Conservation (phyloP, 2,329 filamentous ascomycete species). For the Colletotrichum filicis region DNA sequence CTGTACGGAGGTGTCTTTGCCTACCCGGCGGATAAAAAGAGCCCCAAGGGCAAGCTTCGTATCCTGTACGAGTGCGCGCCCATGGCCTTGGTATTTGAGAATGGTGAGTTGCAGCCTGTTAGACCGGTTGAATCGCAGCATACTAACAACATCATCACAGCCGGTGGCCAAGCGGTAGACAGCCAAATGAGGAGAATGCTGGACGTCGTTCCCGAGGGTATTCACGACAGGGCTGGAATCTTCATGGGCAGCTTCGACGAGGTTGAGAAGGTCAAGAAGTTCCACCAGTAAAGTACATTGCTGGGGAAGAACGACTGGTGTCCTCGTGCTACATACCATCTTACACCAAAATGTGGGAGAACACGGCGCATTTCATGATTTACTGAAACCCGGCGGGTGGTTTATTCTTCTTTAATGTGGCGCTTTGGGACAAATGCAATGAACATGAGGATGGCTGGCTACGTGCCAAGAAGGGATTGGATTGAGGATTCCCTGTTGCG, state of each 20-base stretch:
- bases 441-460: background rate
- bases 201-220: slow-evolving; percentile 87
- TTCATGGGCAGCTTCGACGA: slow-evolving; percentile 96
- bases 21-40: slow-evolving; percentile 98
- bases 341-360: background rate
- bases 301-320: background rate
- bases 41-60: slow-evolving; percentile 95
- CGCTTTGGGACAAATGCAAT: slow-evolving; percentile 6
- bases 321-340: background rate
- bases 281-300: slow-evolving; percentile 66
- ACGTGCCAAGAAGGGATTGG: background rate
- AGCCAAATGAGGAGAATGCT: slow-evolving; percentile 93
- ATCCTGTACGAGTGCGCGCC: slow-evolving; percentile 99
- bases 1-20: slow-evolving; percentile 97
- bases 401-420: slow-evolving; percentile 40
- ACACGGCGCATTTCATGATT: background rate
- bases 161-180: slow-evolving; percentile 91
- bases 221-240: slow-evolving; percentile 95
- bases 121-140: background rate
- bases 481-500: background rate
- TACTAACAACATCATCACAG: slow-evolving; percentile 53
- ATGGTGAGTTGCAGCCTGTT: slow-evolving; percentile 70
- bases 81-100: slow-evolving; percentile 99
- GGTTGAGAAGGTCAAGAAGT: slow-evolving; percentile 92
- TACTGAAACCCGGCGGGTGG: slow-evolving; percentile 28